Conservation (phyloP, 2,329 filamentous ascomycete species). For the Albophoma yamanashiensis region DNA sequence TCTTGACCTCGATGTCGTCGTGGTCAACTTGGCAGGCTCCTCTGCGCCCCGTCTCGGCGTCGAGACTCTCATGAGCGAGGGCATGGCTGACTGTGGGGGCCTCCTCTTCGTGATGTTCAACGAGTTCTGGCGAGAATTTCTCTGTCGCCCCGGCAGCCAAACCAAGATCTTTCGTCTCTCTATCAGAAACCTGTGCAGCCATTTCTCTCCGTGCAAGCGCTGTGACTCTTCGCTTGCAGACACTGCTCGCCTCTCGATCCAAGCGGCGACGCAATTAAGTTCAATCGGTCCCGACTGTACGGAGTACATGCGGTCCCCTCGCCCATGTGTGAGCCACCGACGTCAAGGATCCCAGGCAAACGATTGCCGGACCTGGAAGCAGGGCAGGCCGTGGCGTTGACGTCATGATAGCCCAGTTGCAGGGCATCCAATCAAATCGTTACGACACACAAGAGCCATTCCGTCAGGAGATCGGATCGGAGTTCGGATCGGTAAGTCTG, state of each 20-base stretch:
- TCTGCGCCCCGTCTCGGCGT: conserved; percentile 23
- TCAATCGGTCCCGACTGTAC: neutral
- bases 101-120: conserved; percentile 11
- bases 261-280: neutral
- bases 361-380: neutral
- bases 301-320: neutral
- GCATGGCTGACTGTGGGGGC: conserved; percentile 24
- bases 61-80: conserved; percentile 19
- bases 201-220: neutral
- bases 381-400: neutral
- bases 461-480: too few relatives aligned
- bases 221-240: neutral
- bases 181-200: neutral
- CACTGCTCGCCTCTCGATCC: neutral
- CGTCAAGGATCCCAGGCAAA: neutral
- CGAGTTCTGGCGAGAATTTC: neutral
- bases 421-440: neutral
- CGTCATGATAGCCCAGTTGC: neutral
- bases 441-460: too few relatives aligned
- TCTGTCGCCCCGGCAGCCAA: neutral
- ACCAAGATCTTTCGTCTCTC: neutral
- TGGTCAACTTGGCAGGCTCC: conserved; percentile 35
- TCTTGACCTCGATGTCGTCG: conserved; percentile 44
- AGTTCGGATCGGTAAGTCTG: too few relatives aligned
- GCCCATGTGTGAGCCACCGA: neutral